Evolutionary conservation across 2,329 filamentous ascomycete species (phyloP), one percentile per base, ranked within the genome.

Genomic region (Pseudogymnoascus sp.): DNA sequence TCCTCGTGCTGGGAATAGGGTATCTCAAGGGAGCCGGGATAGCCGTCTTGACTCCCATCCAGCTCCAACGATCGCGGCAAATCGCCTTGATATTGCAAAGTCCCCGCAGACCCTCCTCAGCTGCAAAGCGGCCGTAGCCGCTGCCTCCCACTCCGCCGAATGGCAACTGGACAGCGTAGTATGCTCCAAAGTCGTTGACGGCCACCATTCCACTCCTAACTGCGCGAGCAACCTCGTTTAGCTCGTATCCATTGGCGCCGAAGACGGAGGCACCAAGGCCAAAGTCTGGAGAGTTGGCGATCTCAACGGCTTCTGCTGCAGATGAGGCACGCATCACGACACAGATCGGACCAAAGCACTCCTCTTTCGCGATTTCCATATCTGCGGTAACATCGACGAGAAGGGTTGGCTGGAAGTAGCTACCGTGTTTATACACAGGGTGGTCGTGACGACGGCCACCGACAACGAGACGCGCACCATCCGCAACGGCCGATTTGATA

Each of bases 171-270:
- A 96, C 92, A 59, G 93, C 91, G 71, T 99, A 99, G 74, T 86
- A 97, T 28, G 86, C 88, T 18, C 87, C 94, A 70, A 99, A 99
- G 76, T 99, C 94, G 72, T 99, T 99, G 67, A 99, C 84, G 22
- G 91, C 86, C 0, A 97, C 90, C 89, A 96, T 97, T 47, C 94
- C 94, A 0, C 89, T 86, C 64, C 87, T 84, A 59, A 97, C 80
- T 22, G 84, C 83, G 18, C 75, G 75, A 1, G 93, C 84, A 28
- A 95, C 84, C 14, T 77, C 77, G 14, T 81, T 74, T 1, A 96
- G 78, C 58, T 84, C 80, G 1, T 78, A 77, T 61, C 83, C 80
- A 63, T 87, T 82, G 58, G 82, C 78, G 35, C 92, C 94, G 73
- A 95, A 97, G 37, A 99, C 89, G 39, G 88, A 91, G 41, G 90